phyloP scores from a whole-genome alignment of 2,329 filamentous ascomycete species.

The Aspergillus glaucus region DNA sequence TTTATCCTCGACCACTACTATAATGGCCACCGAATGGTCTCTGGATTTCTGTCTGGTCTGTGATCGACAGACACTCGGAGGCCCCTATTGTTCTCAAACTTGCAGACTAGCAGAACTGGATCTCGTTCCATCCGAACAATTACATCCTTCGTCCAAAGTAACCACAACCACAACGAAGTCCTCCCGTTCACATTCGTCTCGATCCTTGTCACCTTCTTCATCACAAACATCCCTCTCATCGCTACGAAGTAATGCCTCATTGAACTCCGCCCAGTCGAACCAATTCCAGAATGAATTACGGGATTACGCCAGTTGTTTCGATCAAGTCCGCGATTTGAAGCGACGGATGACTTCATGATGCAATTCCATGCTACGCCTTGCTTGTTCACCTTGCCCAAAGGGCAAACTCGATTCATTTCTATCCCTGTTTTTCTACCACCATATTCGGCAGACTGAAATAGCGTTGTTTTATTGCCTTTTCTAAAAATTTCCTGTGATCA shows the following conservation, averaged over 20 bases:
- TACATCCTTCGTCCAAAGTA: background rate
- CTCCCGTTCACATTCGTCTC: constrained; percentile 2
- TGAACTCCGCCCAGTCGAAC: constrained; percentile 56
- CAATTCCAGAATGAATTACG: constrained; percentile 73
- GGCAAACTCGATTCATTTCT: background rate
- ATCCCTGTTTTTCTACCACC: background rate
- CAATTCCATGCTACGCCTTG: background rate
- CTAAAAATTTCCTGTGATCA: too few relatives aligned
- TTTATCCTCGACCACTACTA: constrained; percentile 2
- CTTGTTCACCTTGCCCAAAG: constrained; percentile 1
- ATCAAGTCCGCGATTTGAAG: constrained; percentile 60
- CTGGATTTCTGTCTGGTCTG: constrained; percentile 91
- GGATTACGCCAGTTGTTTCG: constrained; percentile 82
- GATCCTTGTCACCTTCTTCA: constrained; percentile 53
- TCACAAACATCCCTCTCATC: constrained; percentile 82
- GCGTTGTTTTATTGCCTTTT: too few relatives aligned
- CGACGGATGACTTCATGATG: constrained; percentile 30
- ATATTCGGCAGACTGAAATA: too few relatives aligned
- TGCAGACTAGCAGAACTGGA: constrained; percentile 86
- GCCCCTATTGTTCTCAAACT: constrained; percentile 85
- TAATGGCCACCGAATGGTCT: constrained; percentile 57
- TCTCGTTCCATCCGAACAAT: constrained; percentile 3
- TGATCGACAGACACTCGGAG: constrained; percentile 77
- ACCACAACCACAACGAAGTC: background rate
- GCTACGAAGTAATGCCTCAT: constrained; percentile 58